Base-by-base conservation (phyloP, 2,329 filamentous ascomycete species). In the Fusarium sublunatum region DNA sequence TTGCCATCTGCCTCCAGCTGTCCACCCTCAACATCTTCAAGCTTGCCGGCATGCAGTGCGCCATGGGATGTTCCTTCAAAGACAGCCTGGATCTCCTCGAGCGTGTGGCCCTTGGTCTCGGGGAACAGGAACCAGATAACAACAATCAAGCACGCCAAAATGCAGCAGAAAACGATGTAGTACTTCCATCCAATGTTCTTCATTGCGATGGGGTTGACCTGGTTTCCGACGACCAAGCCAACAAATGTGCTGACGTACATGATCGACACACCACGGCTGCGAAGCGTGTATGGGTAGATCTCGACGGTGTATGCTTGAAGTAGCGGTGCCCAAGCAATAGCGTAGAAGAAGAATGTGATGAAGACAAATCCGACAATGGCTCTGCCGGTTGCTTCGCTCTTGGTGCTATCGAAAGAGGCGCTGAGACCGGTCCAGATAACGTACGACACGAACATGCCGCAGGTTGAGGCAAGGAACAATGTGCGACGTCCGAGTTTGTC, bases 141-240 rank as follows among this genome's bases (percentile, higher is more conserved):
- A 0, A 66, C 51, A 3, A 78, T 47, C 10, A 76, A 68, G 4
- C 72, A 52, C 2, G 63, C 65, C 15, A 79, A 38, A 34, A 77
- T 75, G 8, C 72, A 74, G 53, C 74, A 71, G 46, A 76, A 80
- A 9, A 80, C 70, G 35, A 76, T 73, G 41, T 77, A 81, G 54
- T 79, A 80, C 43, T 72, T 76, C 76, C 78, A 81, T 0, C 60
- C 68, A 10, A 81, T 74, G 0, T 58, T 69, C 2, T 69, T 58
- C 47, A 81, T 73, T 0, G 75, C 77, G 6, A 80, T 75, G 0
- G 78, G 79, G 44, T 78, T 79, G 41, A 77, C 74, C 39, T 77
- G 77, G 53, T 77, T 76, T 19, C 76, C 77, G 39, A 80, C 74
- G 2, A 69, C 73, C 11, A 74, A 38, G 5, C 50, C 55, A 0